Conservation (phyloP, 1,139 yeast species). For the Kluyveromyces sp. region DNA sequence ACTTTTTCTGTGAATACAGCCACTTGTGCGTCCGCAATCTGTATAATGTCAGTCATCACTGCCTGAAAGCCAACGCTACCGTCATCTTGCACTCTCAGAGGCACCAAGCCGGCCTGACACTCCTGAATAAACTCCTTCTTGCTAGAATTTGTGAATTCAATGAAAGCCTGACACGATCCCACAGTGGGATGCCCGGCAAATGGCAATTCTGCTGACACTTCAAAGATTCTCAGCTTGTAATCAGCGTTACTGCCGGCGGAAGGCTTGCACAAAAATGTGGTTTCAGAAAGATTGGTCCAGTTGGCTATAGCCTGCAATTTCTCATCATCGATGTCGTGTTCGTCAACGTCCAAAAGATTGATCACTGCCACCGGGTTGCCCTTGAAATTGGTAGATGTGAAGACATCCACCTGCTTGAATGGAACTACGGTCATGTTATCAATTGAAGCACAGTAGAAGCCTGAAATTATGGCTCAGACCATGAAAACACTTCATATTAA, state of each 20-base stretch:
- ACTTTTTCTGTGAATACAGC: constrained; percentile 14
- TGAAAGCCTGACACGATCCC: constrained; percentile 42
- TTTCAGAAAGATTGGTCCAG: constrained; percentile 54
- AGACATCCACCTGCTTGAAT: constrained; percentile 49
- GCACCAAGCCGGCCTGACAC: constrained; percentile 40
- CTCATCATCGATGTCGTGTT: constrained; percentile 26
- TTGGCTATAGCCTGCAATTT: constrained; percentile 43
- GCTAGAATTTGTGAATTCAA: constrained; percentile 31
- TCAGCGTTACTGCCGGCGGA: constrained; percentile 33
- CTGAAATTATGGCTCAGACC: background rate
- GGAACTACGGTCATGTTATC: constrained; percentile 10
- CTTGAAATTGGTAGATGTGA: constrained; percentile 36
- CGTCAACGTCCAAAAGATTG: constrained; percentile 20
- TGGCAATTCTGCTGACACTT: constrained; percentile 42
- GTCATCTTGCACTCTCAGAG: constrained; percentile 26
- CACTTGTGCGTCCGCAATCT: constrained; percentile 23
- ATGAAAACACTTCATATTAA: too few species aligned
- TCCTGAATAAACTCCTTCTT: constrained; percentile 35
- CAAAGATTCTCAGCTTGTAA: constrained; percentile 44
- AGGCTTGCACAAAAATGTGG: constrained; percentile 43
- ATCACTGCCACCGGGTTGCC: constrained; percentile 54
- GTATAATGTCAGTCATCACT: constrained; percentile 16
- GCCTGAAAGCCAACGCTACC: constrained; percentile 23
- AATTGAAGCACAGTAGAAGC: background rate
- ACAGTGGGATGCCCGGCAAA: constrained; percentile 59